These are phyloP conservation scores for Penicillium goetzii DNA, from an alignment of 495 filamentous ascomycete species.

Conservation along the genomic window DNA sequence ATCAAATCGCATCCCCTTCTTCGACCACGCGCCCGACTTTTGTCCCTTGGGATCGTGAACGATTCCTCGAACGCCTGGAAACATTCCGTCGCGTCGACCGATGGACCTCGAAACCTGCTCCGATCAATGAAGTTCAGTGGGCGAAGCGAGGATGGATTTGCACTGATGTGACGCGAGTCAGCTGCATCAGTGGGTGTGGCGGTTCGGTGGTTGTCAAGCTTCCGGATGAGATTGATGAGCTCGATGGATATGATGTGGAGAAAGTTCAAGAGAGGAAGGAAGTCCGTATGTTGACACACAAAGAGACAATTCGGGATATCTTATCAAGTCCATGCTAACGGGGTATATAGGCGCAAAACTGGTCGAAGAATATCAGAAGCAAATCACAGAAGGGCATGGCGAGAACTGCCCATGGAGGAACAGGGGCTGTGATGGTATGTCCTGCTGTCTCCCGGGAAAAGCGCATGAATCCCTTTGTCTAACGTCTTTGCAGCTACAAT, in stretches of 20 bases:
- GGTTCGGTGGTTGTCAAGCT: conserved; percentile 80
- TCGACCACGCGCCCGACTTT: conserved; percentile 59
- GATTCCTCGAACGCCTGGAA: conserved; percentile 78
- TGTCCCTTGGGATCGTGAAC: conserved; percentile 79
- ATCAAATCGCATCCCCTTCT: conserved; percentile 30
- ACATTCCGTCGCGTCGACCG: conserved; percentile 88
- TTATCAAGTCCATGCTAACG: conserved; percentile 15
- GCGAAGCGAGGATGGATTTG: conserved; percentile 93
- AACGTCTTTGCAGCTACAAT: conserved; percentile 46
- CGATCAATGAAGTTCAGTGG: conserved; percentile 91
- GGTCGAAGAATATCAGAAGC: conserved; percentile 72
- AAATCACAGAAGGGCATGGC: conserved; percentile 77
- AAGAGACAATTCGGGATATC: background rate
- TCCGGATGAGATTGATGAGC: conserved; percentile 60
- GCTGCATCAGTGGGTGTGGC: conserved; percentile 78
- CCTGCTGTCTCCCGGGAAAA: background rate
- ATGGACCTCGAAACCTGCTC: conserved; percentile 76
- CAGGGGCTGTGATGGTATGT: conserved; percentile 79
- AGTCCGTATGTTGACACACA: conserved; percentile 48
- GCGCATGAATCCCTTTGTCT: conserved; percentile 9
- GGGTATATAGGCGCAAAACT: conserved; percentile 52
- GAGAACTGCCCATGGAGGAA: conserved; percentile 85
- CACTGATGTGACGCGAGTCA: conserved; percentile 76
- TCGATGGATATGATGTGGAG: conserved; percentile 52
- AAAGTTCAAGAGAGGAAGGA: conserved; percentile 68